phyloP scores from a whole-genome alignment of 768 basidiomycete genomes.

The Gelatoporia subvermispora region DNA sequence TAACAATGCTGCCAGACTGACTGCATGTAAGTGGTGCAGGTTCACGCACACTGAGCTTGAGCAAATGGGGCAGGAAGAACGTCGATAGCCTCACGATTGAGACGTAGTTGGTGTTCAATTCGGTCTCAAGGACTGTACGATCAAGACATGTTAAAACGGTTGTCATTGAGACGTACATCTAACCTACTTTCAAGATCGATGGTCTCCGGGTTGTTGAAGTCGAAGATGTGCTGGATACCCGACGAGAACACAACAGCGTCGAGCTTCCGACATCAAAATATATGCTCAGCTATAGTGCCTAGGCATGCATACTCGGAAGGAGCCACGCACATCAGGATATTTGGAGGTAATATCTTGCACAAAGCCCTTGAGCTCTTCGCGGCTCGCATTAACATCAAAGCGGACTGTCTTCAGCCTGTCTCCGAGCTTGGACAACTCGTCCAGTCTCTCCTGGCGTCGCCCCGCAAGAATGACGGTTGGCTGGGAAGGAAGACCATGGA shows the following conservation, averaged over 20 bases:
- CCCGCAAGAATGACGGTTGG: conserved; percentile 49
- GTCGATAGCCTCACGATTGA: conserved; percentile 45
- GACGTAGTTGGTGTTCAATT: conserved; percentile 52
- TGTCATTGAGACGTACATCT: neutral
- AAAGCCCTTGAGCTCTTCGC: conserved; percentile 34
- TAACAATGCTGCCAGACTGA: conserved; percentile 18
- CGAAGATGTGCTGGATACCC: conserved; percentile 46
- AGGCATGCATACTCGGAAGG: neutral
- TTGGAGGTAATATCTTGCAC: conserved; percentile 36
- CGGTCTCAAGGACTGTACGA: conserved; percentile 37
- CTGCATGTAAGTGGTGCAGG: too few species aligned
- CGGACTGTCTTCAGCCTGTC: conserved; percentile 36
- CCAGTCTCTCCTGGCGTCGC: conserved; percentile 48
- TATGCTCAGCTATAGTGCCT: neutral
- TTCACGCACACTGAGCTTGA: conserved; percentile 46
- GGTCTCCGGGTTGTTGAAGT: conserved; percentile 39
- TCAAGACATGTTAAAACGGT: neutral
- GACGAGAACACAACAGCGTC: conserved; percentile 52
- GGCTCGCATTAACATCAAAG: conserved; percentile 40
- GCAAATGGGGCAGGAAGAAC: conserved; percentile 49
- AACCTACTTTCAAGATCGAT: conserved; percentile 38
- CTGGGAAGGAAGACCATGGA: conserved; percentile 41
- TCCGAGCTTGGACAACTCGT: conserved; percentile 35
- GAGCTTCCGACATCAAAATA: conserved; percentile 33
- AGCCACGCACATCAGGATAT: conserved; percentile 42